These are phyloP conservation scores for Micractinium sp. DNA, from an alignment of 139 green algal species.

Conservation along the genomic window DNA sequence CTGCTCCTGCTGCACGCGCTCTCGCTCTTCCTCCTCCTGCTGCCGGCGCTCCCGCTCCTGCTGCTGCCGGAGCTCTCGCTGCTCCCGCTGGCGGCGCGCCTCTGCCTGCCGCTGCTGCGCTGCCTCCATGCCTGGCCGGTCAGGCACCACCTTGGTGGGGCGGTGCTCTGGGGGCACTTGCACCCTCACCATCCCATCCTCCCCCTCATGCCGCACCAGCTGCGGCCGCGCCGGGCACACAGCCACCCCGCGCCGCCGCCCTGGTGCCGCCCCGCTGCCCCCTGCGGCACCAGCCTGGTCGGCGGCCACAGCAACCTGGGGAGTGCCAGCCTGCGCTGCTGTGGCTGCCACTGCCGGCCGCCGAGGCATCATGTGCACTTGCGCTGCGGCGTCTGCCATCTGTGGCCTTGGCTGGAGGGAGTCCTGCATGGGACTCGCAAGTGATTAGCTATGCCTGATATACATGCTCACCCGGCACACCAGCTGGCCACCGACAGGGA, in stretches of 20 bases:
- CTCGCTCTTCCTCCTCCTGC: neutral
- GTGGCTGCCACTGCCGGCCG: neutral
- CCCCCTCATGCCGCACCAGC: neutral
- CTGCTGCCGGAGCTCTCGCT: neutral
- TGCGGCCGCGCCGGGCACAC: neutral
- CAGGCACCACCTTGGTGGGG: neutral
- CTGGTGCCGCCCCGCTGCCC: neutral
- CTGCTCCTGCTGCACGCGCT: neutral
- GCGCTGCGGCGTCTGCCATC: neutral
- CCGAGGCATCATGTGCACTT: neutral
- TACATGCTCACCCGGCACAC: neutral
- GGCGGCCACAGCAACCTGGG: neutral
- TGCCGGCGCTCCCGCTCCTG: neutral
- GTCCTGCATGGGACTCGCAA: neutral
- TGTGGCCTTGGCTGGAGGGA: no score
- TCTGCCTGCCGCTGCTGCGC: slow-evolving; percentile 10
- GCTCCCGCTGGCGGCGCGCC: neutral
- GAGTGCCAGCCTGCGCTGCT: neutral
- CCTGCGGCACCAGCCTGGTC: neutral
- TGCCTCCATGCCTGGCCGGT: neutral
- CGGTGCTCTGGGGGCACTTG: neutral
- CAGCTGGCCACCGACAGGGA: neutral
- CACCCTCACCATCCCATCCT: neutral
- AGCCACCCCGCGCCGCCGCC: neutral
- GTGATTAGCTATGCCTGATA: neutral